These are phyloP conservation scores for Yamadazyma insecticola DNA, from an alignment of 805 yeast genomes.

Conservation along the genomic window DNA sequence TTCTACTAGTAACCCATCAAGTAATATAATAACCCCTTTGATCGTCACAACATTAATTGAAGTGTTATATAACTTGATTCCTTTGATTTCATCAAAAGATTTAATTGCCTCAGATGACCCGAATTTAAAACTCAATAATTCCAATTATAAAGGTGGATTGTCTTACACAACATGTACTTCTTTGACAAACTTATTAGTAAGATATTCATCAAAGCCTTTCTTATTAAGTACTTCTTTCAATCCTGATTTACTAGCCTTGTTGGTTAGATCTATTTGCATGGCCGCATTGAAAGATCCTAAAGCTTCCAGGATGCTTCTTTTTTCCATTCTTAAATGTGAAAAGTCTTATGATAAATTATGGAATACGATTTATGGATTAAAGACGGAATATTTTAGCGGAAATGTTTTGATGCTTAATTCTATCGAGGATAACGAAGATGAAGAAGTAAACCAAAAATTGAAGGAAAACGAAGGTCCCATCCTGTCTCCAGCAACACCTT, in stretches of 20 bases:
- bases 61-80: slow-evolving; percentile 55
- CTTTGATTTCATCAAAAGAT: slow-evolving; percentile 24
- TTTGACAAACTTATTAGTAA: slow-evolving; percentile 40
- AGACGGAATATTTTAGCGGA: slow-evolving; percentile 19
- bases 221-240: slow-evolving; percentile 39
- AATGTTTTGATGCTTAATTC: slow-evolving; percentile 11
- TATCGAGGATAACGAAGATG: slow-evolving; percentile 10
- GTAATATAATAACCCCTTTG: slow-evolving; percentile 21
- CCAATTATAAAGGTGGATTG: slow-evolving; percentile 37
- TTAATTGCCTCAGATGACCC: slow-evolving; percentile 15
- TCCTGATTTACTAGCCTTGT: slow-evolving; percentile 53
- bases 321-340: slow-evolving; percentile 42
- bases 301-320: slow-evolving; percentile 52
- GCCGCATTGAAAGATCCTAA: slow-evolving; percentile 46
- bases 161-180: slow-evolving; percentile 48
- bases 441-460: background rate
- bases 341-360: slow-evolving; percentile 32
- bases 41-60: slow-evolving; percentile 50
- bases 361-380: slow-evolving; percentile 26
- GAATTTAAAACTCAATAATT: slow-evolving; percentile 21
- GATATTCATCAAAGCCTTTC: slow-evolving; percentile 31
- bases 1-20: slow-evolving; percentile 12
- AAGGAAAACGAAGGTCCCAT: background rate
- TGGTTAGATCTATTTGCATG: slow-evolving; percentile 53
- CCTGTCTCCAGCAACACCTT: background rate